Evolutionary conservation across 768 basidiomycete genomes (phyloP).

Genomic region (Mycena alexandri): DNA sequence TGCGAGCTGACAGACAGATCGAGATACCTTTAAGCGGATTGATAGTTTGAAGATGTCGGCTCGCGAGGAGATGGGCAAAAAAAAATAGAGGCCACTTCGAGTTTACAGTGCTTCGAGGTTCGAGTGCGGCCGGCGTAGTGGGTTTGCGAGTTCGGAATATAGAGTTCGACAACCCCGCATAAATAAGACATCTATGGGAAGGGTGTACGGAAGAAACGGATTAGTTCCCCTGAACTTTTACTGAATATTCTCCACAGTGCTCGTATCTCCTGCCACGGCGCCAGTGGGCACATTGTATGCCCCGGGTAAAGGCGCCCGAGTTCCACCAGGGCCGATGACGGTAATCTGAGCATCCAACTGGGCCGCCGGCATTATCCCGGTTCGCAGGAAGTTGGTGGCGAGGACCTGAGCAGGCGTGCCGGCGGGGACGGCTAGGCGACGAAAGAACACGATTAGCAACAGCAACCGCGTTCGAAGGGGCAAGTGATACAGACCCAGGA

Average conservation of each 20-base stretch:
- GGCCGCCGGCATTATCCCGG: constrained; percentile 16
- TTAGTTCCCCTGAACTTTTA: not conserved
- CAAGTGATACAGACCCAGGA: constrained; percentile 1
- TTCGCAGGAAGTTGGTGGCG: constrained; percentile 17
- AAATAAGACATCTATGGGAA: too few relatives aligned
- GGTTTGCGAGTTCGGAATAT: too few relatives aligned
- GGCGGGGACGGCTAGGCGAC: not conserved
- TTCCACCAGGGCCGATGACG: constrained; percentile 20
- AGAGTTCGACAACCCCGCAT: too few relatives aligned
- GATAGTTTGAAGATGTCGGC: too few relatives aligned
- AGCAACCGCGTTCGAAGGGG: not conserved
- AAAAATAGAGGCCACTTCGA: too few relatives aligned
- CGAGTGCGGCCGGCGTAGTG: too few relatives aligned
- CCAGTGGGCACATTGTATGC: constrained; percentile 31
- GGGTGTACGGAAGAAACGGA: too few relatives aligned
- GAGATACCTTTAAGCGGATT: too few relatives aligned
- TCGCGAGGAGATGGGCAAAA: too few relatives aligned
- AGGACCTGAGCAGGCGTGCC: not conserved
- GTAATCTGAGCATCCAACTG: constrained; percentile 18
- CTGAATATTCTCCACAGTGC: constrained; percentile 13
- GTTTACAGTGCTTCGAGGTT: too few relatives aligned
- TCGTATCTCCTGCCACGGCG: constrained; percentile 24
- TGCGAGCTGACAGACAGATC: too few relatives aligned
- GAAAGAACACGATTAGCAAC: not conserved
- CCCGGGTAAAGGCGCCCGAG: constrained; percentile 15